These are phyloP conservation scores for Penicillium salamii DNA, from an alignment of 495 filamentous ascomycete genomes.

Conservation along the genomic window DNA sequence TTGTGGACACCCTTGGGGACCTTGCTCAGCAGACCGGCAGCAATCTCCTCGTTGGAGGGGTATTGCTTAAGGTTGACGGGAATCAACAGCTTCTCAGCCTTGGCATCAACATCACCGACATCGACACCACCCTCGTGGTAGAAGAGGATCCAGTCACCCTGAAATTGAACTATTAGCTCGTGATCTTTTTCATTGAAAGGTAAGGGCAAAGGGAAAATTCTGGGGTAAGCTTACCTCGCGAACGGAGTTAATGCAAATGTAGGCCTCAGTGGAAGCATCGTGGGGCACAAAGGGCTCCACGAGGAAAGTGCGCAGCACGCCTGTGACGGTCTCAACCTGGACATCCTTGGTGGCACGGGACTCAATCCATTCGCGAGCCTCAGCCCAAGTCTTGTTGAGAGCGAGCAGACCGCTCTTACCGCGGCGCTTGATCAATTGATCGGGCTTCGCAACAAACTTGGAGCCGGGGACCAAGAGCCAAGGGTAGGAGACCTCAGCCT, in stretches of 20 bases:
- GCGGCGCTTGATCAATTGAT: constrained; percentile 98
- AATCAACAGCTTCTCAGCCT: constrained; percentile 97
- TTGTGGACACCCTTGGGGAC: constrained; percentile 95
- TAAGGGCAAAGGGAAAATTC: not conserved
- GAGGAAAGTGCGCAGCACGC: constrained; percentile 88
- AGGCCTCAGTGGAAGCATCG: constrained; percentile 80
- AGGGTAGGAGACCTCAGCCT: constrained; percentile 92
- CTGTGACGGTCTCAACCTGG: constrained; percentile 87
- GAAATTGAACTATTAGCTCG: constrained; percentile 14
- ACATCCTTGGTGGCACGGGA: constrained; percentile 85
- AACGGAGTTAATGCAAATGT: constrained; percentile 95
- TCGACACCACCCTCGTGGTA: constrained; percentile 99
- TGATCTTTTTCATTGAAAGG: not conserved
- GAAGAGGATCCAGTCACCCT: constrained; percentile 99
- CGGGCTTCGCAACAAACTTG: constrained; percentile 98
- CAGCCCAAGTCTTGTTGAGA: constrained; percentile 95
- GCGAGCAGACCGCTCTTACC: constrained; percentile 97
- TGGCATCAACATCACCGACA: constrained; percentile 97
- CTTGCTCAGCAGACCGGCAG: constrained; percentile 77
- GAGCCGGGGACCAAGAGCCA: constrained; percentile 80
- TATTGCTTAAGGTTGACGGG: constrained; percentile 93
- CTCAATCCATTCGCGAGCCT: constrained; percentile 90
- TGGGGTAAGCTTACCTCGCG: constrained; percentile 66
- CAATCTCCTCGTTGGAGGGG: constrained; percentile 94
- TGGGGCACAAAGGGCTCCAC: constrained; percentile 99